Evolutionary conservation across 2,329 filamentous ascomycete species (phyloP).

Genomic region (Talaromyces sp.): DNA sequence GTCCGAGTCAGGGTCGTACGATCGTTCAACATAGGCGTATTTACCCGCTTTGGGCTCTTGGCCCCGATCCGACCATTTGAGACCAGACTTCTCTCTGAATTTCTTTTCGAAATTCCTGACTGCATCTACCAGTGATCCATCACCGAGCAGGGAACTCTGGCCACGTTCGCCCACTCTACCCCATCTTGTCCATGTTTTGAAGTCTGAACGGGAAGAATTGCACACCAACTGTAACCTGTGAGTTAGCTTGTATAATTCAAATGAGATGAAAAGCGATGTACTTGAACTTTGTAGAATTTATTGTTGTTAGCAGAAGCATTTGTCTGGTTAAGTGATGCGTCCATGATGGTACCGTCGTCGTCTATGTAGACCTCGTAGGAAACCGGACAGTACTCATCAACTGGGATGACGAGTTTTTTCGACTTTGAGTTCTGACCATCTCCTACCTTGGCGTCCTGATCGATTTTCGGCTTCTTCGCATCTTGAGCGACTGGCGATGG

Average conservation of each 20-base stretch:
- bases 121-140: constrained; percentile 34
- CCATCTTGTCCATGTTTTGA: constrained; percentile 69
- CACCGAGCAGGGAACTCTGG: constrained; percentile 37
- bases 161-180: constrained; percentile 63
- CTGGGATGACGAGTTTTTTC: constrained; percentile 37
- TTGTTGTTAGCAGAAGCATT: constrained; percentile 69
- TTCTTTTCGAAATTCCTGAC: constrained; percentile 47
- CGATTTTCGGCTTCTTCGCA: constrained; percentile 25
- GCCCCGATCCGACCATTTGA: constrained; percentile 46
- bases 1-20: constrained; percentile 63
- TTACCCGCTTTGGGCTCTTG: constrained; percentile 49
- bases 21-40: constrained; percentile 76
- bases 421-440: constrained; percentile 42
- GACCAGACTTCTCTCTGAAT: constrained; percentile 53
- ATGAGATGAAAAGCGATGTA: constrained; percentile 41
- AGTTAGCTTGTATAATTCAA: not conserved
- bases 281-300: constrained; percentile 74
- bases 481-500: constrained; percentile 14
- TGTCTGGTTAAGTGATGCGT: constrained; percentile 74
- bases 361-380: constrained; percentile 58
- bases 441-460: constrained; percentile 20
- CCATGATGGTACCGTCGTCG: constrained; percentile 56
- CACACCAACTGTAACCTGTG: constrained; percentile 11
- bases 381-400: constrained; percentile 41
- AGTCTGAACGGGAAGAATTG: constrained; percentile 26